A percentile compares a stretch with the other conserved stretches of the same genome.
Conservation (phyloP, 805 yeast species). For the Candida morakotiae region DNA sequence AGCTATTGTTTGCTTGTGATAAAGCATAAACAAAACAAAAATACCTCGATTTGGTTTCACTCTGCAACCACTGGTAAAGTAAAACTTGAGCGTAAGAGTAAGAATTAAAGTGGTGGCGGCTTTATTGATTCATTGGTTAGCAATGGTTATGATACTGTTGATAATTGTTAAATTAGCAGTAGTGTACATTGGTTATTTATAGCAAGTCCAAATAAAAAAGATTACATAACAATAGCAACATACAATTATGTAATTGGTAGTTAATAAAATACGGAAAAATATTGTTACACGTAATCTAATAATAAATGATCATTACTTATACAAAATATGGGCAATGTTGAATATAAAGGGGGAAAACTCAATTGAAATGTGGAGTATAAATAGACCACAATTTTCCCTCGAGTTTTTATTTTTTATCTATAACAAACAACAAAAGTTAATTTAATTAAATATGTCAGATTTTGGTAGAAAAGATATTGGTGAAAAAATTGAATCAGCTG, state of each 20-base stretch:
- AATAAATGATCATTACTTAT: background rate
- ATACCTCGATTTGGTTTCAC: too few species aligned
- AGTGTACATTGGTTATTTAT: background rate
- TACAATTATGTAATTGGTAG: background rate
- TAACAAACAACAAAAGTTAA: background rate
- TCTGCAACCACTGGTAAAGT: too few species aligned
- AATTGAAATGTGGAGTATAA: background rate
- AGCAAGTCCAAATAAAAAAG: background rate
- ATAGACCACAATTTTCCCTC: background rate
- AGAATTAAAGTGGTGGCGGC: too few species aligned
- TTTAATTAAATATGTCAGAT: conserved; percentile 31
- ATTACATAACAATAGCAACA: background rate
- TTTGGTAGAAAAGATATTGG: conserved; percentile 39
- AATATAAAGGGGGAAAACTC: background rate
- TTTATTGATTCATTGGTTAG: too few species aligned
- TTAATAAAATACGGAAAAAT: background rate
- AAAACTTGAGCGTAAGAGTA: too few species aligned
- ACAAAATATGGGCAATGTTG: background rate
- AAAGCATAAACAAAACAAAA: too few species aligned
- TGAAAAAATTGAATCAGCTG: conserved; percentile 34
- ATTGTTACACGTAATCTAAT: too few species aligned
- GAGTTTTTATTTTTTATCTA: background rate
- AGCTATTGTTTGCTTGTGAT: too few species aligned
- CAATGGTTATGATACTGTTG: conserved; percentile 1
- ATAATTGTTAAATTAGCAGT: background rate